Base-by-base conservation (phyloP, 2,329 filamentous ascomycete species). In the Aspergillus felis region DNA sequence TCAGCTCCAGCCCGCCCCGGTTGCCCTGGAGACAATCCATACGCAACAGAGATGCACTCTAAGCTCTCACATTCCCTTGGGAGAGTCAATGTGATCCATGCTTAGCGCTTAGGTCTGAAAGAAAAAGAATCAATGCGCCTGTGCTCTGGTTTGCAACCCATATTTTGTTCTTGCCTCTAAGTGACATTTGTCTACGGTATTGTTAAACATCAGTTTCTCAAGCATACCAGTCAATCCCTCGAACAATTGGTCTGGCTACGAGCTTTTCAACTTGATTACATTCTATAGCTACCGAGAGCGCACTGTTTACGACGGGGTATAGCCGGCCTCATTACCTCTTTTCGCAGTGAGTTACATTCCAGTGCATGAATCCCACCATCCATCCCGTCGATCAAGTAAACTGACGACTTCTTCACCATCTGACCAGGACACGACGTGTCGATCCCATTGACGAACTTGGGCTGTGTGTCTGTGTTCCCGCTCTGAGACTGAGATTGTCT, bases 401-500 rank as follows among this genome's bases (percentile, higher is more conserved):
- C 9, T 24, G 20, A 24, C 5, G 24, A 4, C 27, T 24, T 14
- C 12, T 27, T 25, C 44, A 24, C 12, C 24, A 6, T 47, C 12
- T 14, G 8, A 27, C 44, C 12, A 20, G 42, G 22, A 47, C 44
- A 46, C 44, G 10, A 17, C 22, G 44, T 47, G 24, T 47, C 44
- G 12, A 24, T 25, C n/a, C 12, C 44, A 27, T 27, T 27, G 22
- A 47, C 22, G 24, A 47, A 14, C 22, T 46, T 24, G 5, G 2
- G 22, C 22, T 10, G 44, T 14, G 24, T 25, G 2, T 12, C 22
- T 10, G 44, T 14, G 12, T 25, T 32, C 6, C 48, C 54, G 10
- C 51, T 41, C 47, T 27, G n/a, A 17, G 47, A 22, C 27, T 51
- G 52, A 53, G 49, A 53, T 55, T 41, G 50, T 53, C 52, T 49